phyloP scores from a whole-genome alignment of 345 rosid species.

The Bruguiera gymnorhiza region DNA sequence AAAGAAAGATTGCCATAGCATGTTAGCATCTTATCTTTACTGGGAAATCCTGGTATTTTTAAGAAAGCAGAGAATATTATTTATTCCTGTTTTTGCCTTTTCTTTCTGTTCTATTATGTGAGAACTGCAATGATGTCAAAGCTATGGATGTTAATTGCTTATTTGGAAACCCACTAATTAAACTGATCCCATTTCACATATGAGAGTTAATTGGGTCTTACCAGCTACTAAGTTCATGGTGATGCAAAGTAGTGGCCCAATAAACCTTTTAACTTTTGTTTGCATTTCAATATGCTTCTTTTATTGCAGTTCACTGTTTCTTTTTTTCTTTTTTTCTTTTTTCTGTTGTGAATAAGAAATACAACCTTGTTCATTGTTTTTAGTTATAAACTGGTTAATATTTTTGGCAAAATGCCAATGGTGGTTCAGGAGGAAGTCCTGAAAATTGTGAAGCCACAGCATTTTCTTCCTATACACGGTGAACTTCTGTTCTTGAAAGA shows the following conservation, averaged over 20 bases:
- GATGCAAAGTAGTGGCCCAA: neutral
- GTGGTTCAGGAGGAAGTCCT: constrained; percentile 86
- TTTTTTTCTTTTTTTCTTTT: neutral
- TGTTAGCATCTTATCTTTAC: neutral
- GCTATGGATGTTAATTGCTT: neutral
- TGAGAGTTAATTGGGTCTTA: no score
- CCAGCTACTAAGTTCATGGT: neutral
- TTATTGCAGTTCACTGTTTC: neutral
- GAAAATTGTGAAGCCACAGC: constrained; percentile 93
- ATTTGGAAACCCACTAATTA: neutral
- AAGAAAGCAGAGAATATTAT: neutral
- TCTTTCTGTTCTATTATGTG: neutral
- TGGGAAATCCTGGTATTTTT: neutral
- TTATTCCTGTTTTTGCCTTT: neutral
- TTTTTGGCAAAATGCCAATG: constrained; percentile 10
- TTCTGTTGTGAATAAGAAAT: no score
- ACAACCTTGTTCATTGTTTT: neutral
- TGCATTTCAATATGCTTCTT: neutral
- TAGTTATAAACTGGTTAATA: neutral
- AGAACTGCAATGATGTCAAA: neutral
- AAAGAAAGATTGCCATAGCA: no score
- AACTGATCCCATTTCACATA: neutral
- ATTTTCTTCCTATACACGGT: constrained; percentile 95
- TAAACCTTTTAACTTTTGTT: neutral
- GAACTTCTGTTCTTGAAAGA: constrained; percentile 96